These are phyloP conservation scores for Cercospora zeina DNA, from an alignment of 2,329 filamentous ascomycete species.

Conservation along the genomic window DNA sequence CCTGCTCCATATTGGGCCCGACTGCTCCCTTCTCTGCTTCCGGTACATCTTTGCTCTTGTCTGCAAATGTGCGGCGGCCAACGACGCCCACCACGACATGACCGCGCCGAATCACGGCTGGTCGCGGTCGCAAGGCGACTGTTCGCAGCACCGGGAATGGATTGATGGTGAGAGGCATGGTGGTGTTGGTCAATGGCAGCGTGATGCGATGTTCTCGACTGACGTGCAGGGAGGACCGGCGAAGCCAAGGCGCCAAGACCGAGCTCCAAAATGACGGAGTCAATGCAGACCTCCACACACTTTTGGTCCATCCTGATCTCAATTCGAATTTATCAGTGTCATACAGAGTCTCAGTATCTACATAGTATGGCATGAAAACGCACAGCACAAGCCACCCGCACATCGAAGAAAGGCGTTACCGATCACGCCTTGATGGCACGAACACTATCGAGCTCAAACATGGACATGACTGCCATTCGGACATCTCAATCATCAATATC, in stretches of 20 bases:
- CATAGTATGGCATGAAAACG: too few species aligned
- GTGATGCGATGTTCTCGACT: slow-evolving; percentile 1
- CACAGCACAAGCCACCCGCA: too few species aligned
- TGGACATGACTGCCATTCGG: too few species aligned
- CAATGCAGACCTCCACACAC: neutral
- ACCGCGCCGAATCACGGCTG: slow-evolving; percentile 22
- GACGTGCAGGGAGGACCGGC: slow-evolving; percentile 7
- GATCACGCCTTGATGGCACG: too few species aligned
- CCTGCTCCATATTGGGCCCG: slow-evolving; percentile 54
- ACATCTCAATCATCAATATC: neutral
- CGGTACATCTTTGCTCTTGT: slow-evolving; percentile 37
- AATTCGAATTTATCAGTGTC: neutral
- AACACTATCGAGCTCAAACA: too few species aligned
- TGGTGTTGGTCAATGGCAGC: slow-evolving; percentile 14
- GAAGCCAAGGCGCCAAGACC: slow-evolving; percentile 1
- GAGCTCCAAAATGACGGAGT: slow-evolving; percentile 3
- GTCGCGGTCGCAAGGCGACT: slow-evolving; percentile 30
- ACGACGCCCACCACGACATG: slow-evolving; percentile 28
- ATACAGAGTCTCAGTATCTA: too few species aligned
- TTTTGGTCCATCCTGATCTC: neutral
- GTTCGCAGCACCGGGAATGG: slow-evolving; percentile 28
- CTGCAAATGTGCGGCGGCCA: slow-evolving; percentile 33
- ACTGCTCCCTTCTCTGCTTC: slow-evolving; percentile 36
- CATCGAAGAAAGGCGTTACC: too few species aligned
- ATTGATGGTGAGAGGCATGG: slow-evolving; percentile 28